Base-by-base conservation (phyloP, 805 yeast genomes). In the Saccharomycopsis guyanensis region DNA sequence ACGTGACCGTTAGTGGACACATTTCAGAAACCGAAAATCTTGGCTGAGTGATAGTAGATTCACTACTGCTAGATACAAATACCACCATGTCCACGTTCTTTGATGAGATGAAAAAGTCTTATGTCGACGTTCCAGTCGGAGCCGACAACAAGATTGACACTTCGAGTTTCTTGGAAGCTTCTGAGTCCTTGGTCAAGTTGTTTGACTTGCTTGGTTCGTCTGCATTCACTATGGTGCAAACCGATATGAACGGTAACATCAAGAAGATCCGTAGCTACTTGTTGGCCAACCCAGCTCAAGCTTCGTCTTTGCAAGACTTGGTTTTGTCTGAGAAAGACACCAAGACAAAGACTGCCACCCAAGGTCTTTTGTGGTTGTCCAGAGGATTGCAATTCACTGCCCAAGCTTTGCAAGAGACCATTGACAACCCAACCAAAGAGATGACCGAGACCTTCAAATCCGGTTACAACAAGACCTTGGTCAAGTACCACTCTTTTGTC, bases 371-470 rank as follows among this genome's bases (percentile, higher is more conserved):
- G 57, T 87, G 96, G 96, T 74, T 87, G 56, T 72, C 80, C 38
- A 71, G 91, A 59, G 96, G 96, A 18, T 75, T 87, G 57, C 82
- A 84, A 61, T 88, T 87, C 71, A 87, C 96, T n/a, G 89, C 94
- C 16, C 80, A 72, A 55, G 93, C 95, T 33, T 79, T 87, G 81
- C 73, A 89, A 59, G 86, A 83, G 63, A 84, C 87, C 40, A 72
- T 85, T 42, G 75, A 74, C 52, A 69, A 75, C 57, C 80, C 86
- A 39, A 52, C 56, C 40, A 63, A 62, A 48, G 96, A 87, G 66
- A 71, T 87, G 61, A 69, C 82, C 46, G 76, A 72, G 59, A 78
- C 94, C 27, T 87, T 87, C 71, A 85, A 88, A 45, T 83, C 80
- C 57, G 84, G 95, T n/a, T 87, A 87, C 69, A 59, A 72, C 52